Evolutionary conservation across 2,329 filamentous ascomycete genomes (phyloP).

Genomic region (Epichloe gansuensis): DNA sequence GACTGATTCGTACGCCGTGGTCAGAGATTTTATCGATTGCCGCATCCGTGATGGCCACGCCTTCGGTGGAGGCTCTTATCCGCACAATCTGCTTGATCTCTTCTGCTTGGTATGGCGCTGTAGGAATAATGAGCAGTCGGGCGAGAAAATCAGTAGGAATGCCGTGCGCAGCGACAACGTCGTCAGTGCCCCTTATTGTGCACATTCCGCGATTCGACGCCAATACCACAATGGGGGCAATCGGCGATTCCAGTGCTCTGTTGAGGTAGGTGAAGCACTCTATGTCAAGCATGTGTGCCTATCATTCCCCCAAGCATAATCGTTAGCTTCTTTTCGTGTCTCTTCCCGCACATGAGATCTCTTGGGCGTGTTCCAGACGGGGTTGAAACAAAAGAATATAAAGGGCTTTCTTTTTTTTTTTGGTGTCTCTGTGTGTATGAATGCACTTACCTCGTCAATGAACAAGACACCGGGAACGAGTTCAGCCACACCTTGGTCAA

Average conservation of each 20-base stretch:
- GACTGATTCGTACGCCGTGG: conserved; percentile 76
- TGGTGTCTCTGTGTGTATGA: background rate
- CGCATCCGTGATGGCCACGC: conserved; percentile 63
- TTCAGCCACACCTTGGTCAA: conserved; percentile 95
- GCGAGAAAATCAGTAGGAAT: conserved; percentile 88
- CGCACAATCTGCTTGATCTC: conserved; percentile 91
- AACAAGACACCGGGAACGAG: conserved; percentile 96
- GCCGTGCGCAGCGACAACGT: conserved; percentile 78
- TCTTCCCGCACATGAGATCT: background rate
- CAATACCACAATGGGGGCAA: conserved; percentile 93
- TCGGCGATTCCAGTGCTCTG: conserved; percentile 87
- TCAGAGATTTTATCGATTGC: conserved; percentile 80
- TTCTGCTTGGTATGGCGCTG: conserved; percentile 72
- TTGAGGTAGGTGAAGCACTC: conserved; percentile 99
- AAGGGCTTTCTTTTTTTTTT: background rate
- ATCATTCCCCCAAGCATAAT: conserved; percentile 5
- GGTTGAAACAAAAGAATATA: background rate
- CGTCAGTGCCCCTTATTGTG: conserved; percentile 76
- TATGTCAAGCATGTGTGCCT: conserved; percentile 99
- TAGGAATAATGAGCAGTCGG: conserved; percentile 91
- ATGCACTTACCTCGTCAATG: conserved; percentile 76
- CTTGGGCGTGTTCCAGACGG: background rate
- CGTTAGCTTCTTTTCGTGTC: conserved; percentile 3
- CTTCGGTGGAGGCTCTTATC: conserved; percentile 72
- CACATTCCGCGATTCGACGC: conserved; percentile 94